Base-by-base conservation (phyloP, 2,329 filamentous ascomycete species). In the Bertia moriformis region DNA sequence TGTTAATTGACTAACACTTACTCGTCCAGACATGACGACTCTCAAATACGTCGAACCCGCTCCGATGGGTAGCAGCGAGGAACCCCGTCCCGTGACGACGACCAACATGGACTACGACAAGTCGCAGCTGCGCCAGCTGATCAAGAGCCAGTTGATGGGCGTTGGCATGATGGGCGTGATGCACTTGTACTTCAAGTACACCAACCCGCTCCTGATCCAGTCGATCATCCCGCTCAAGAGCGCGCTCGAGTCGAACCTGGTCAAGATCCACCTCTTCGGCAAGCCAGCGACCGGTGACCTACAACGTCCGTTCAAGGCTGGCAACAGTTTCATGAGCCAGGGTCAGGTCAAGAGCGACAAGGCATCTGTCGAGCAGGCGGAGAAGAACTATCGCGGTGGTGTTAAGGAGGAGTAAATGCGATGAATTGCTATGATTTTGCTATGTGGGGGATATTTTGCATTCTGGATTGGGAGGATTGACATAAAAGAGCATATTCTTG, bases 181-280 rank as follows among this genome's bases (percentile, higher is more conserved):
- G 89, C 91, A 98, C 68, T 49, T 98, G 45, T 98, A 96, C 78
- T 83, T 98, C 73, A 88, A 95, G 63, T 98, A 96, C 80, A 96
- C 88, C 67, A 98, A 96, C 78, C 91, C 91, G 32, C 83, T 98
- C 39, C 70, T 95, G 54, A 94, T 98, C 67, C 91, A 98, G 76
- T 93, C 83, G 60, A 94, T 98, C 67, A 91, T 98, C 57, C 91
- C 91, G 22, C 71, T 96, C 62, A 98, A 98, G 80, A 74, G 83
- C 57, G 89, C 87, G 36, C 74, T 98, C 62, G 91, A 98, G 71
- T 73, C 81, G 66, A 96, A 95, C 71, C 69, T 95, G 52, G 75
- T 91, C 70, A 95, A 96, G 76, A 89, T 98, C 55, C 83, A 96
- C 65, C 50, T 98, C 46, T 83, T 88, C 47, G 88, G 88, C 53